Evolutionary conservation across 2,329 filamentous ascomycete genomes (phyloP).

Genomic region (Alternaria arborescens): DNA sequence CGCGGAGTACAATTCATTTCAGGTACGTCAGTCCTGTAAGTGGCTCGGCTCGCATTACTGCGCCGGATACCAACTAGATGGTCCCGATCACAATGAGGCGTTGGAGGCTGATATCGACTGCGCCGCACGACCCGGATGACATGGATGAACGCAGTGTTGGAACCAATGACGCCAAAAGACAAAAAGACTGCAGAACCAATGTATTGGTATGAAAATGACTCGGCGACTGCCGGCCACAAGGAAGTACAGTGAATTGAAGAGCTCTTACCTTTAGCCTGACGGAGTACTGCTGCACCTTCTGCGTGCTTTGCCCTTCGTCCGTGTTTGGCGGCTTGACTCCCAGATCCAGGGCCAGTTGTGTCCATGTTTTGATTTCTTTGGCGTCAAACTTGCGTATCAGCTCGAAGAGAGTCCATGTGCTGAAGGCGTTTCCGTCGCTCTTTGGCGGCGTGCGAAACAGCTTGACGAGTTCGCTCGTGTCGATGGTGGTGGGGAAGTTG

Average conservation of each 20-base stretch:
- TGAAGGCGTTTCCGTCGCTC: constrained; percentile 87
- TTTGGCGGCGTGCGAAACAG: constrained; percentile 82
- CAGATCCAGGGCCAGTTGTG: constrained; percentile 83
- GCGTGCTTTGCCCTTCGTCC: constrained; percentile 85
- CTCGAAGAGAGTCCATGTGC: constrained; percentile 77
- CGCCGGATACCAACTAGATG: constrained; percentile 10
- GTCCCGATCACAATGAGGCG: constrained; percentile 11
- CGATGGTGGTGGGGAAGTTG: constrained; percentile 72
- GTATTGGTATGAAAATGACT: background rate
- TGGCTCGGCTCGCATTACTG: constrained; percentile 11
- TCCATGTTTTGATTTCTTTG: constrained; percentile 93
- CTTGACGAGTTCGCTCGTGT: constrained; percentile 75
- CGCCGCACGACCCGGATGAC: constrained; percentile 15
- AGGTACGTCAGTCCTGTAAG: background rate
- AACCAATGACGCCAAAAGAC: background rate
- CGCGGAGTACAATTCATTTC: constrained; percentile 1
- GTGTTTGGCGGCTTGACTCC: constrained; percentile 85
- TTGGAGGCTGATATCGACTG: constrained; percentile 12
- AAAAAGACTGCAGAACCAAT: background rate
- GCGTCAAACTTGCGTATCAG: constrained; percentile 79
- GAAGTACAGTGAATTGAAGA: constrained; percentile 3
- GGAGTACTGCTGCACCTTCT: constrained; percentile 95
- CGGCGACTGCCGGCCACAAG: background rate
- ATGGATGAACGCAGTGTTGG: constrained; percentile 16
- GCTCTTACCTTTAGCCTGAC: constrained; percentile 81